Base-by-base conservation (phyloP, 805 yeast genomes). In the Candida berthetii region DNA sequence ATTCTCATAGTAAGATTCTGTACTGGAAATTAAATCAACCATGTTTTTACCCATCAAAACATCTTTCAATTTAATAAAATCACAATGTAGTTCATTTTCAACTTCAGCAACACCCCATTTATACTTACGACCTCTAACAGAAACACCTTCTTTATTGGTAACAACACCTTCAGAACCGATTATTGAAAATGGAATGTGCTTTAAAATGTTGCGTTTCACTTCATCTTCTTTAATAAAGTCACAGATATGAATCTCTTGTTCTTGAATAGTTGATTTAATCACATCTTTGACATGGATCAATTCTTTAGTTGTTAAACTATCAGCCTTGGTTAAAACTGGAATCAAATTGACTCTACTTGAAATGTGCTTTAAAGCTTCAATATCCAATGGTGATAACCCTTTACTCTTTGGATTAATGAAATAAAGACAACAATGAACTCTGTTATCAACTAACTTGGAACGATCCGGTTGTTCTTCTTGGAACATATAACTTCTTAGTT, bases 81-180 rank as follows among this genome's bases (percentile, higher is more conserved):
- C 96, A 62, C 95, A 86, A 60, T 84, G 89, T 8, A 66, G 60
- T 16, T 73, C 74, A 58, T 87, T 82, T 54, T 85, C 96, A 33
- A 86, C 84, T 55, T 89, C 96, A 13, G 86, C 85, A 18, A 76
- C 61, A 1, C 97, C 97, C 96, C 96, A 90, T 15, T 68, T 71
- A 64, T 88, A 90, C 54, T 73, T 72, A 54, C 96, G 73, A 15
- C 93, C 96, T 47, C 84, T 71, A 24, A 85, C 85, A 3, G 62
- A 46, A 27, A 70, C 62, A 9, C 80, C 80, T 9, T 64, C 64
- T 3, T 61, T 50, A 39, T 70, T 70, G 37, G 55, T 50, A 27
- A 70, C 72, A 40, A 61, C 63, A 10, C 71, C 69, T 47, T 72
- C 80, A 2, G 95, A 77, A 17, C 89, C 83, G 45, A 90, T 77